These are phyloP conservation scores for Fraxinus americana DNA, from an alignment of 257 asterid species.

Conservation along the genomic window DNA sequence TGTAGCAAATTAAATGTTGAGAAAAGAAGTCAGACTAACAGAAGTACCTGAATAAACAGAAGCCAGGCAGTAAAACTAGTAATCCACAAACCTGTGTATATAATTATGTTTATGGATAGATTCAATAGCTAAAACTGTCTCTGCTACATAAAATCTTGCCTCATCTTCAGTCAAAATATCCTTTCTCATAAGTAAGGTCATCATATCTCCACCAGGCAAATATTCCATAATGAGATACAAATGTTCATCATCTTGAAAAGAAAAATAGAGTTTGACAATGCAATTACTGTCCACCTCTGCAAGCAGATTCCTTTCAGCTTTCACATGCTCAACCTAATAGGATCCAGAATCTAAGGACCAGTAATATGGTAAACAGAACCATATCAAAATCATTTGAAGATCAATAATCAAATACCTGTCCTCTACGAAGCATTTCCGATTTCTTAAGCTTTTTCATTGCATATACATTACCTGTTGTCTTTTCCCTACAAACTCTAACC, in stretches of 20 bases:
- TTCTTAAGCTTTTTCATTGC: slow-evolving; percentile 99
- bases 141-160: slow-evolving; percentile 89
- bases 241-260: slow-evolving; percentile 92
- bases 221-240: slow-evolving; percentile 95
- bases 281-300: slow-evolving; percentile 96
- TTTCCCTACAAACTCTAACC: slow-evolving; percentile 97
- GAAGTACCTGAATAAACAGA: slow-evolving; percentile 17
- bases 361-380: slow-evolving; percentile 29
- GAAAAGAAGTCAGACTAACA: slow-evolving; percentile 36
- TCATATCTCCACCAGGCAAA: slow-evolving; percentile 96
- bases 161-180: slow-evolving; percentile 80
- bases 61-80: slow-evolving; percentile 27
- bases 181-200: slow-evolving; percentile 93
- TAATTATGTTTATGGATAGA: slow-evolving; percentile 88
- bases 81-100: slow-evolving; percentile 72
- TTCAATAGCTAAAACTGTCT: slow-evolving; percentile 90
- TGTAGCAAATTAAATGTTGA: slow-evolving; percentile 39
- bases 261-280: slow-evolving; percentile 87
- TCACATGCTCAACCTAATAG: slow-evolving; percentile 91
- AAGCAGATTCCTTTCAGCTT: slow-evolving; percentile 94
- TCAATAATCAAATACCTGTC: slow-evolving; percentile 71
- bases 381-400: slow-evolving; percentile 25
- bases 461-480: slow-evolving; percentile 82
- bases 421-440: slow-evolving; percentile 99
- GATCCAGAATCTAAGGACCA: slow-evolving; percentile 35